These are phyloP conservation scores for Coemansia sp. DNA, from an alignment of 192 early-diverging fungal species.

Conservation along the genomic window DNA sequence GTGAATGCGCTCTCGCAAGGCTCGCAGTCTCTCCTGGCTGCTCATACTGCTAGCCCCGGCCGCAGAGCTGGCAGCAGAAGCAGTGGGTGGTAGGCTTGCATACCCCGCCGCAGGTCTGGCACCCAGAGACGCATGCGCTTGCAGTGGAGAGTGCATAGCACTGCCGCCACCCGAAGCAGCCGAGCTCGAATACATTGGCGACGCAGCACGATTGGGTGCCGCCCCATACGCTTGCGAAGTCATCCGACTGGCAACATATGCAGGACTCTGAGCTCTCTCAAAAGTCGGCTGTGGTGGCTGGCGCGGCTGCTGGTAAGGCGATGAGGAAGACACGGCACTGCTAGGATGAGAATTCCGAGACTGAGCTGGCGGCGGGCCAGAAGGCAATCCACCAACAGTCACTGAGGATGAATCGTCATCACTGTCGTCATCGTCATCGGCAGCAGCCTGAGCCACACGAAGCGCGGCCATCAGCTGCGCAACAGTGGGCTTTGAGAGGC, in stretches of 20 bases:
- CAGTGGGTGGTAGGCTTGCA: background rate
- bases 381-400: background rate
- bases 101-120: background rate
- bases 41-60: background rate
- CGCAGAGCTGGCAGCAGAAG: background rate
- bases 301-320: slow-evolving; percentile 20
- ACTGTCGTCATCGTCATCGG: slow-evolving; percentile 15
- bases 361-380: background rate
- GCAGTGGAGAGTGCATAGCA: slow-evolving; percentile 12
- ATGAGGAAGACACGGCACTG: slow-evolving; percentile 17
- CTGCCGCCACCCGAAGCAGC: slow-evolving; percentile 4
- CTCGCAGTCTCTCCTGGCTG: slow-evolving; percentile 21
- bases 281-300: background rate
- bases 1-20: slow-evolving; percentile 34
- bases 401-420: background rate
- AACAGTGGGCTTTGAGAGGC: slow-evolving; percentile 5
- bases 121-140: background rate
- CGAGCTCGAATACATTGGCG: slow-evolving; percentile 9
- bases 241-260: background rate
- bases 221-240: slow-evolving; percentile 4
- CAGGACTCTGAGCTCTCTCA: slow-evolving; percentile 18
- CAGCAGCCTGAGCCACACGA: slow-evolving; percentile 10
- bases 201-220: slow-evolving; percentile 10
- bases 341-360: slow-evolving; percentile 8
- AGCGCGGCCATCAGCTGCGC: slow-evolving; percentile 27